These are phyloP conservation scores for Gossypioides kirkii DNA, from an alignment of 345 rosid genomes.

Conservation along the genomic window DNA sequence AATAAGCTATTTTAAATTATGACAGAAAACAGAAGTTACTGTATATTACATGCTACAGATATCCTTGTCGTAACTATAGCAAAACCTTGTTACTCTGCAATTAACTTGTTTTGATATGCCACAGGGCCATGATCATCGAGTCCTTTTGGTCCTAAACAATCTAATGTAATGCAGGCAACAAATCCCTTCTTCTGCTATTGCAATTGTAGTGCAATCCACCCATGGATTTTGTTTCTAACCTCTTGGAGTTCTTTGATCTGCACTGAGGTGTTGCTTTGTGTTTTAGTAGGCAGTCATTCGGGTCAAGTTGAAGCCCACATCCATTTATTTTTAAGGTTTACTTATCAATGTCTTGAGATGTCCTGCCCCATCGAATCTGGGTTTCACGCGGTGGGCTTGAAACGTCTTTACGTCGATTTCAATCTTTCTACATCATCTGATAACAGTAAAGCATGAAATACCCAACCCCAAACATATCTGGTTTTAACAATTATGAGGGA, in stretches of 20 bases:
- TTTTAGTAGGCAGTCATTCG: too few species aligned
- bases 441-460: too few species aligned
- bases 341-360: too few species aligned
- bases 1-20: neutral
- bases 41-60: neutral
- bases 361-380: too few species aligned
- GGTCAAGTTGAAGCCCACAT: too few species aligned
- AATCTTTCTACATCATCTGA: too few species aligned
- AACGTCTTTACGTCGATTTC: too few species aligned
- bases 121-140: neutral
- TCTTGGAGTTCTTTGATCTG: neutral
- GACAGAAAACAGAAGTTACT: neutral
- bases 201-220: neutral
- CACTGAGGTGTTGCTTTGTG: too few species aligned
- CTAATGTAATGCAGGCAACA: neutral
- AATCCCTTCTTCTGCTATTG: neutral
- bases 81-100: neutral
- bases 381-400: too few species aligned
- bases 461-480: too few species aligned
- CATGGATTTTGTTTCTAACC: neutral
- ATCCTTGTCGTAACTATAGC: neutral
- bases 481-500: too few species aligned
- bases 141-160: neutral
- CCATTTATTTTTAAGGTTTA: too few species aligned
- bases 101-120: neutral